Percentiles rank a stretch among this genome's conserved stretches.
phyloP scores from a whole-genome alignment of 257 asterid genomes.

The Solanum bukasovii region DNA sequence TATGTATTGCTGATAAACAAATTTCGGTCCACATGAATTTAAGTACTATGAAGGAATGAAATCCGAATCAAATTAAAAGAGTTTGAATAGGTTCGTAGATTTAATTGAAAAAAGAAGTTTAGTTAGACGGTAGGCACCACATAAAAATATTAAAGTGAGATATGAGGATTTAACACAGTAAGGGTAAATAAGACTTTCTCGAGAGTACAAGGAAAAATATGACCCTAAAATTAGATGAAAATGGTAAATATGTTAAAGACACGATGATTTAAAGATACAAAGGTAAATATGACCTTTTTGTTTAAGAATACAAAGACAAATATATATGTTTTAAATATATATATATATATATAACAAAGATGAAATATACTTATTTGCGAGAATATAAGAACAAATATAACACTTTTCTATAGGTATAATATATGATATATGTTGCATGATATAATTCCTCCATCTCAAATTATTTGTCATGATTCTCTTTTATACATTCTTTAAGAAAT shows the following conservation, averaged over 20 bases:
- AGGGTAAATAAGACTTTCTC: too few species aligned
- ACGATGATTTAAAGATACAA: too few species aligned
- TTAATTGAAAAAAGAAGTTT: neutral
- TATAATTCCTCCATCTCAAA: neutral
- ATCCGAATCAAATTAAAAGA: neutral
- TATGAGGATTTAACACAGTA: neutral
- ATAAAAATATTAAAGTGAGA: neutral
- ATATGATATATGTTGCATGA: neutral
- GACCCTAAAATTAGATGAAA: too few species aligned
- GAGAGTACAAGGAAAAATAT: neutral
- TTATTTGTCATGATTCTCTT: too few species aligned
- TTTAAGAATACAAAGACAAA: too few species aligned
- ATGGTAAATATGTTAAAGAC: neutral
- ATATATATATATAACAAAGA: neutral
- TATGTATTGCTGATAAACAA: neutral
- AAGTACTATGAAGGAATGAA: neutral
- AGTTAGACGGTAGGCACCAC: neutral
- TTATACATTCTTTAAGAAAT: neutral
- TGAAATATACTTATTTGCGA: too few species aligned
- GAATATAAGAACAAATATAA: neutral
- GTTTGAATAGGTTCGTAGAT: neutral
- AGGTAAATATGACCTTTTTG: too few species aligned
- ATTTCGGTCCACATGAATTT: neutral
- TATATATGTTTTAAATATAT: too few species aligned
- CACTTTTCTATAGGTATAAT: neutral